phyloP scores from a whole-genome alignment of 148 eudicot genomes.

The Bassia scoparia region DNA sequence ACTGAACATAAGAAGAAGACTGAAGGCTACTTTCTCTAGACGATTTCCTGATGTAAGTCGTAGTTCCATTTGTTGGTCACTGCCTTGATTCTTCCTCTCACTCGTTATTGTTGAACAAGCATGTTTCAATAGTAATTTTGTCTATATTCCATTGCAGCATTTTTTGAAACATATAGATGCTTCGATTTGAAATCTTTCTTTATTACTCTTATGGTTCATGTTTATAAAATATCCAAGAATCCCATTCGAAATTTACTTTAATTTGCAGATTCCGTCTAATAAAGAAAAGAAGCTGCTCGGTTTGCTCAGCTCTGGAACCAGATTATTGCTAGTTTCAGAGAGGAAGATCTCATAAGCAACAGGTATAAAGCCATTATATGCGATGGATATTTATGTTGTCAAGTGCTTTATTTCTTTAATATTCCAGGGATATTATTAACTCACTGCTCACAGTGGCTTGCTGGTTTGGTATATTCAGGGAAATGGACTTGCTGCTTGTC shows the following conservation, averaged over 20 bases:
- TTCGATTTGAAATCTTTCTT: not conserved
- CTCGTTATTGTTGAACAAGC: not conserved
- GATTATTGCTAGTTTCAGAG: constrained; percentile 88
- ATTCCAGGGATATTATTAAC: not conserved
- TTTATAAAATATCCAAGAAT: not conserved
- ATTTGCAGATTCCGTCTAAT: constrained; percentile 56
- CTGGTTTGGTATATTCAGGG: constrained; percentile 39
- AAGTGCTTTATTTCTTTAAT: not conserved
- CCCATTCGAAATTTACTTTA: not conserved
- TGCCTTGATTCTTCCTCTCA: not conserved
- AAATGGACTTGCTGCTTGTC: constrained; percentile 91
- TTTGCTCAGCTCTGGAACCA: constrained; percentile 99
- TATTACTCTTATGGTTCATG: not conserved
- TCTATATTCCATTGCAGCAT: too few relatives aligned
- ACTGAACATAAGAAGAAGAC: constrained; percentile 83
- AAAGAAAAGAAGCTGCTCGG: constrained; percentile 87
- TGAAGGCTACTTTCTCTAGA: constrained; percentile 80
- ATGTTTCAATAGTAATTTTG: not conserved
- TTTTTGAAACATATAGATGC: too few relatives aligned
- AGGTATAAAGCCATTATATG: constrained; percentile 32
- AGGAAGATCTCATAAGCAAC: constrained; percentile 84
- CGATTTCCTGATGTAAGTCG: constrained; percentile 51
- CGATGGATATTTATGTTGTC: not conserved
- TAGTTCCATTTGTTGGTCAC: not conserved
- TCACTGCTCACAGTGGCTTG: not conserved